phyloP scores from a whole-genome alignment of 2,329 filamentous ascomycete species.

The Colletotrichum musicola region DNA sequence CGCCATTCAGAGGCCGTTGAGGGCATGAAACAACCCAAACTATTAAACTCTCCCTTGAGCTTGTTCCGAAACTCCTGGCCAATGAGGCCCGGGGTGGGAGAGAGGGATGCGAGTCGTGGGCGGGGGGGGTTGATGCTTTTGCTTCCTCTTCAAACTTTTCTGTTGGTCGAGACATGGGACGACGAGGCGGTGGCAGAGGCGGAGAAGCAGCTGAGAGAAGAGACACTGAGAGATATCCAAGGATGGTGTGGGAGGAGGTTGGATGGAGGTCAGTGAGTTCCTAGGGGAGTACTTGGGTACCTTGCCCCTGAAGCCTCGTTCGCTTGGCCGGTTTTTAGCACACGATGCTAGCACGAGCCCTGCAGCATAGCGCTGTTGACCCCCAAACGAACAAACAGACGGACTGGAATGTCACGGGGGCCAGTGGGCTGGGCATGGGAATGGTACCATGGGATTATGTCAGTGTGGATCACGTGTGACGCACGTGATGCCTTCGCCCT shows the following conservation, averaged over 20 bases:
- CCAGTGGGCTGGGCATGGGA: not conserved
- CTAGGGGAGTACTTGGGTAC: slow-evolving; percentile 14
- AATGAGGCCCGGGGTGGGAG: slow-evolving; percentile 8
- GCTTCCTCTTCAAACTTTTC: too few relatives aligned
- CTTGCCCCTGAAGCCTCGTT: slow-evolving; percentile 25
- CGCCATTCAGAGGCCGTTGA: slow-evolving; percentile 16
- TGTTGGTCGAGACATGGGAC: slow-evolving; percentile 27
- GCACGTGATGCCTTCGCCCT: slow-evolving; percentile 25
- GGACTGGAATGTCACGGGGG: not conserved
- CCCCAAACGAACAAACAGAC: not conserved
- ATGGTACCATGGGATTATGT: slow-evolving; percentile 1
- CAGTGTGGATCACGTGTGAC: slow-evolving; percentile 30
- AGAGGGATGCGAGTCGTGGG: slow-evolving; percentile 25
- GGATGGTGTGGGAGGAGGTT: too few relatives aligned
- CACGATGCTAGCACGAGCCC: slow-evolving; percentile 28
- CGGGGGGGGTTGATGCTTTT: slow-evolving; percentile 12
- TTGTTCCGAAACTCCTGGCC: slow-evolving; percentile 21
- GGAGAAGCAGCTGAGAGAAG: not conserved
- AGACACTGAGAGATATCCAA: too few relatives aligned
- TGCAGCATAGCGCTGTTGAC: slow-evolving; percentile 18
- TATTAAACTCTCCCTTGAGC: slow-evolving; percentile 23
- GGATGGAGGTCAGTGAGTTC: too few relatives aligned
- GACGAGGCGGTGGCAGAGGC: slow-evolving; percentile 16
- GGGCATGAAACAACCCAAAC: slow-evolving; percentile 37
- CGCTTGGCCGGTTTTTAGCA: slow-evolving; percentile 17